Conservation (phyloP, 768 basidiomycete genomes). For the Daedaleopsis nitida region DNA sequence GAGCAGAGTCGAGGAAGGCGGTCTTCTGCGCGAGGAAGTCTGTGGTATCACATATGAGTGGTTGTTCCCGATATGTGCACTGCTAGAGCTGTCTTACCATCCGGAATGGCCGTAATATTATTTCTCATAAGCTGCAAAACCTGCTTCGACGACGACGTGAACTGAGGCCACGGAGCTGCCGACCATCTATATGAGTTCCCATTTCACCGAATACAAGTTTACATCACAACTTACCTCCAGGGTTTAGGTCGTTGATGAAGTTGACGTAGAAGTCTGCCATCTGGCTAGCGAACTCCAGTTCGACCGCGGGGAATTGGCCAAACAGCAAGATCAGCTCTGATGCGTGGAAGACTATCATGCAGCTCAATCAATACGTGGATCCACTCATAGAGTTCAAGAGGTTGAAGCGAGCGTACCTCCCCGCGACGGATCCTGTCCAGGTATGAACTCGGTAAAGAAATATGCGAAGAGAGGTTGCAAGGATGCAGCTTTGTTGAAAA, state of each 20-base stretch:
- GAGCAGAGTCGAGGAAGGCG: no score
- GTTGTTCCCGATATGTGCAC: background rate
- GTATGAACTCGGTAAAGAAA: slow-evolving; percentile 58
- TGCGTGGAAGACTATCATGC: slow-evolving; percentile 44
- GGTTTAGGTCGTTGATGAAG: slow-evolving; percentile 57
- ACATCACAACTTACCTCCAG: slow-evolving; percentile 45
- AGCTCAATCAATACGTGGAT: background rate
- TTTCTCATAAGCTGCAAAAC: slow-evolving; percentile 53
- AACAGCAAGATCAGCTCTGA: slow-evolving; percentile 53
- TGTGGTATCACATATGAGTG: background rate
- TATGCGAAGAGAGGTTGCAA: slow-evolving; percentile 55
- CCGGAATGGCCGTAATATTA: slow-evolving; percentile 56
- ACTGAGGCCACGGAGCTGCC: slow-evolving; percentile 51
- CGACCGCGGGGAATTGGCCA: slow-evolving; percentile 48
- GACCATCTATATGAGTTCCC: background rate
- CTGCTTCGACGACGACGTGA: slow-evolving; percentile 32
- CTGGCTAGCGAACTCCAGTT: slow-evolving; percentile 47
- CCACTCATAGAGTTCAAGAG: background rate
- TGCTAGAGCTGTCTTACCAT: slow-evolving; percentile 44
- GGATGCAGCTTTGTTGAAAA: slow-evolving; percentile 50
- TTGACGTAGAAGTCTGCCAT: slow-evolving; percentile 57
- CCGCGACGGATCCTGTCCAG: slow-evolving; percentile 47
- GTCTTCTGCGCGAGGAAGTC: background rate
- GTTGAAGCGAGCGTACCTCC: slow-evolving; percentile 44
- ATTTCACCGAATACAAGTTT: background rate